Evolutionary conservation across 768 basidiomycete species (phyloP).

Genomic region (Lentinula aciculospora): DNA sequence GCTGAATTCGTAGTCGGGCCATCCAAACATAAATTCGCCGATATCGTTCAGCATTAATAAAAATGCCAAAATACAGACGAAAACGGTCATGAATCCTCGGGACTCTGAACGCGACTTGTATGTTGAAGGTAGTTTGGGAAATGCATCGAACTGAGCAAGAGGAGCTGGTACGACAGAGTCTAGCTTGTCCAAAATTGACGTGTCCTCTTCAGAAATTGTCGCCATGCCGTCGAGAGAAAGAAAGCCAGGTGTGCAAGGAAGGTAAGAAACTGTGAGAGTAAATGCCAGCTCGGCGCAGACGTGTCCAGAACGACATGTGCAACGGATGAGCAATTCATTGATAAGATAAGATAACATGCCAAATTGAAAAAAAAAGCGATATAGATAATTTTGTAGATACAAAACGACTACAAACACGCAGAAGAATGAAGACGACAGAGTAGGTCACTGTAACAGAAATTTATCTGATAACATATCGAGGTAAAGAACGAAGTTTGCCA

Average conservation of each 20-base stretch:
- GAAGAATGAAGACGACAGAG: too few species aligned
- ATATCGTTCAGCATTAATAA: constrained; percentile 84
- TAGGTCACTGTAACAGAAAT: too few species aligned
- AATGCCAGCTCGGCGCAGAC: constrained; percentile 3
- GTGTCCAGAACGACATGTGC: constrained; percentile 1
- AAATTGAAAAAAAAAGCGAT: neutral
- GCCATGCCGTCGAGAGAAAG: neutral
- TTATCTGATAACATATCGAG: too few species aligned
- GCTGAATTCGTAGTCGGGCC: constrained; percentile 85
- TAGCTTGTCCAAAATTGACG: constrained; percentile 53
- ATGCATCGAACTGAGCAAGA: constrained; percentile 78
- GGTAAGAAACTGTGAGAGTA: neutral
- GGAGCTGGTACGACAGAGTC: constrained; percentile 58
- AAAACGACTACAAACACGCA: too few species aligned
- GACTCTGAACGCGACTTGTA: constrained; percentile 78
- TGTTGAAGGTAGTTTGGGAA: constrained; percentile 76
- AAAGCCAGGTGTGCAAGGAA: neutral
- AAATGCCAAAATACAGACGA: constrained; percentile 60
- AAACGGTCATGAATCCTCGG: constrained; percentile 76
- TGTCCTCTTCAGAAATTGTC: constrained; percentile 18
- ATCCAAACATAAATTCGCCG: constrained; percentile 90
- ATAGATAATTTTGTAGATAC: too few species aligned
- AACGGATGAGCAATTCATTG: neutral
- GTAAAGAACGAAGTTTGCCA: too few species aligned
- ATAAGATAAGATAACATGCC: neutral